Conservation (phyloP, 2,329 filamentous ascomycete genomes). For the Dryadomyces quercivorus region DNA sequence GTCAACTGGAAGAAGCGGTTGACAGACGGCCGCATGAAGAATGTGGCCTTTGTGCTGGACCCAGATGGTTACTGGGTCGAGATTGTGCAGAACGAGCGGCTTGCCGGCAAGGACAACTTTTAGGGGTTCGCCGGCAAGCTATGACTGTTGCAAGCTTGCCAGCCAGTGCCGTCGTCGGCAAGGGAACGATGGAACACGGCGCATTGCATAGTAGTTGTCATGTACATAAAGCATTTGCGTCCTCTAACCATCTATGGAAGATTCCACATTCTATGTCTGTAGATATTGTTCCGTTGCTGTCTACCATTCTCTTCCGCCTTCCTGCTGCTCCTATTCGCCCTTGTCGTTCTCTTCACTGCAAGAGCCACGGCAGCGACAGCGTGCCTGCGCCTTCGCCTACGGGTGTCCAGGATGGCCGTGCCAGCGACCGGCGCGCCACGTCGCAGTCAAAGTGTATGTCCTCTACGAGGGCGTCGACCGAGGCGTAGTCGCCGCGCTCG, state of each 20-base stretch:
- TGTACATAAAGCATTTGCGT: too few relatives aligned
- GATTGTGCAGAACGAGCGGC: conserved; percentile 65
- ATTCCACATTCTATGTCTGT: not conserved
- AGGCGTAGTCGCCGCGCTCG: conserved; percentile 71
- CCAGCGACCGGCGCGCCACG: conserved; percentile 64
- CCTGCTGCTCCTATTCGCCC: not conserved
- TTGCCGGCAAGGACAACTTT: conserved; percentile 42
- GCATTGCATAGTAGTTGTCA: too few relatives aligned
- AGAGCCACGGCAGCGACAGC: conserved; percentile 17
- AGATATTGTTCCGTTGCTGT: too few relatives aligned
- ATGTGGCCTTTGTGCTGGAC: conserved; percentile 82
- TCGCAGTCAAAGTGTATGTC: conserved; percentile 86
- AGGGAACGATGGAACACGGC: too few relatives aligned
- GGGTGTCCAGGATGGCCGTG: conserved; percentile 47
- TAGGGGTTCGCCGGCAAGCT: conserved; percentile 10
- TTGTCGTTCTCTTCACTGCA: not conserved
- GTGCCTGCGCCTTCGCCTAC: conserved; percentile 5
- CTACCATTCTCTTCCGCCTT: not conserved
- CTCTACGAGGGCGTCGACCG: conserved; percentile 67
- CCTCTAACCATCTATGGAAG: too few relatives aligned
- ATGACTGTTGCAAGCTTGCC: not conserved
- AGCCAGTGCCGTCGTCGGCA: not conserved
- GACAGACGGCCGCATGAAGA: conserved; percentile 86
- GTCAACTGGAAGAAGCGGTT: conserved; percentile 93
- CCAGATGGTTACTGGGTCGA: conserved; percentile 81